These are phyloP conservation scores for Hypoxylon sp. DNA, from an alignment of 2,329 filamentous ascomycete species.

Conservation along the genomic window DNA sequence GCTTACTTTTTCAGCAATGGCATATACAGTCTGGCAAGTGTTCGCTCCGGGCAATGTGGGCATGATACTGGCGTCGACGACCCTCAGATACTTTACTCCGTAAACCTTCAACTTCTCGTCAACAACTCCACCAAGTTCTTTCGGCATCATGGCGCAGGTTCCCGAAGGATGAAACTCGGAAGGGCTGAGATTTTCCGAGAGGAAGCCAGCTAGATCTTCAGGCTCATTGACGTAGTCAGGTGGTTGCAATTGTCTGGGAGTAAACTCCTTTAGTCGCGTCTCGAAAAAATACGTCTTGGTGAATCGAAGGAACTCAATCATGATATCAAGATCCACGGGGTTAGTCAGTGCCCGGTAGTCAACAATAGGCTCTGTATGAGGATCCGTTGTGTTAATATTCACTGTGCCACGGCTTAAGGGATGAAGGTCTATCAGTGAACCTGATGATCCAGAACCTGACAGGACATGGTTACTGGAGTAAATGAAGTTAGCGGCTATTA, in stretches of 20 bases:
- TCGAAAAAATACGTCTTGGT: slow-evolving; percentile 56
- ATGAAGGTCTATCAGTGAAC: slow-evolving; percentile 51
- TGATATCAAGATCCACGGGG: slow-evolving; percentile 57
- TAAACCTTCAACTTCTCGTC: slow-evolving; percentile 61
- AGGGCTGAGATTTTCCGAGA: slow-evolving; percentile 45
- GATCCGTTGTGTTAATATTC: slow-evolving; percentile 58
- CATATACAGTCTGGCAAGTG: slow-evolving; percentile 67
- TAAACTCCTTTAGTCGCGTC: slow-evolving; percentile 56
- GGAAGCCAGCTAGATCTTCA: slow-evolving; percentile 53
- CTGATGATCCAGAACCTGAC: slow-evolving; percentile 47
- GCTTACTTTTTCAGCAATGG: slow-evolving; percentile 64
- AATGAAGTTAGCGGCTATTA: slow-evolving; percentile 29
- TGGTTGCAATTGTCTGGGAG: slow-evolving; percentile 55
- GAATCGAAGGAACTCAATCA: slow-evolving; percentile 58
- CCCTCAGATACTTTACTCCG: slow-evolving; percentile 61
- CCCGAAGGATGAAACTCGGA: slow-evolving; percentile 60
- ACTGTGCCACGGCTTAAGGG: slow-evolving; percentile 58
- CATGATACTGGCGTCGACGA: slow-evolving; percentile 64
- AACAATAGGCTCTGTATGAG: slow-evolving; percentile 57
- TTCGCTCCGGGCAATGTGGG: slow-evolving; percentile 63
- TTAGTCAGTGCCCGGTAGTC: slow-evolving; percentile 60
- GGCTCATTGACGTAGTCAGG: slow-evolving; percentile 52
- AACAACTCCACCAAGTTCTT: slow-evolving; percentile 62
- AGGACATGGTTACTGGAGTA: slow-evolving; percentile 54
- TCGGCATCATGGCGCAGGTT: slow-evolving; percentile 63